Evolutionary conservation across 2,329 filamentous ascomycete species (phyloP).

Genomic region (Didymella pinodella): DNA sequence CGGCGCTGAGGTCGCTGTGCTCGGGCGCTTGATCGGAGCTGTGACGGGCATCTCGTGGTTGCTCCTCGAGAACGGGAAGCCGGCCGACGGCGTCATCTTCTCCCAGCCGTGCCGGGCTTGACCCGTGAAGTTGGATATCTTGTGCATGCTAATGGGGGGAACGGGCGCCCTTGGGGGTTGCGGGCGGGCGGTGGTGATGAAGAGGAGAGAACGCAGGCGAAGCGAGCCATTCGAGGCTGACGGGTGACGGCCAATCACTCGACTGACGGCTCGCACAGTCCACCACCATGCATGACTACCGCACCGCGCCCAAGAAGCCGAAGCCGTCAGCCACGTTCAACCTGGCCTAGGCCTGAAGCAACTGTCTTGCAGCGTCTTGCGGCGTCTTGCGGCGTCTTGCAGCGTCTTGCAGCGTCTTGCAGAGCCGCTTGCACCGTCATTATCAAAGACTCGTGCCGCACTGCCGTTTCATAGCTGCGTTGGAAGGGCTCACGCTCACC

Average conservation of each 20-base stretch:
- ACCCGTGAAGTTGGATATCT: slow-evolving; percentile 73
- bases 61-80: slow-evolving; percentile 69
- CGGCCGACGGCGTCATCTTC: slow-evolving; percentile 68
- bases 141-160: slow-evolving; percentile 63
- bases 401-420: background rate
- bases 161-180: slow-evolving; percentile 41
- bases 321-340: background rate
- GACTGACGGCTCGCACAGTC: slow-evolving; percentile 12
- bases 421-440: slow-evolving; percentile 4
- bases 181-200: slow-evolving; percentile 33
- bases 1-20: slow-evolving; percentile 55
- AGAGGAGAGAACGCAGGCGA: slow-evolving; percentile 32
- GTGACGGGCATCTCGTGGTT: slow-evolving; percentile 63
- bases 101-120: slow-evolving; percentile 73
- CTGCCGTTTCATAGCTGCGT: background rate
- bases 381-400: background rate
- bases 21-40: slow-evolving; percentile 65
- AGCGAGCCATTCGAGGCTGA: slow-evolving; percentile 30
- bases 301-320: slow-evolving; percentile 15
- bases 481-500: slow-evolving; percentile 2
- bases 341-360: background rate
- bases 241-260: slow-evolving; percentile 15
- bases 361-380: slow-evolving; percentile 4
- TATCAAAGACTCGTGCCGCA: background rate
- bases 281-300: slow-evolving; percentile 8